Evolutionary conservation across 495 filamentous ascomycete genomes (phyloP), one percentile per base, ranked within the genome.

Genomic region (Penicillium lagena): DNA sequence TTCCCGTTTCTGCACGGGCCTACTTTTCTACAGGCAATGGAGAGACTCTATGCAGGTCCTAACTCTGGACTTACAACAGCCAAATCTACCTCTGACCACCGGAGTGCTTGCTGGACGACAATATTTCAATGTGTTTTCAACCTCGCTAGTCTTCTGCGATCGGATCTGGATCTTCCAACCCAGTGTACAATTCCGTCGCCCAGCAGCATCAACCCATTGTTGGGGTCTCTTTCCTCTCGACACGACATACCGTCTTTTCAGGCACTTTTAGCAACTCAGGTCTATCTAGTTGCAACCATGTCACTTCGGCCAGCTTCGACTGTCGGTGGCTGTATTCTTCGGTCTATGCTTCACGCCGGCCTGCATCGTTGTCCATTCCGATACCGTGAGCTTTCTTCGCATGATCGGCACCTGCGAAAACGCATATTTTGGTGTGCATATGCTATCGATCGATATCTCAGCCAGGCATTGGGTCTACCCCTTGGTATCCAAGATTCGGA

Each of bases 341-440:
- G 67, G 13, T 68, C 63, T 9, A 64, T 68, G 53, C 52, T 71
- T 13, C 67, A 71, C 43, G 65, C 62, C 0, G 67, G 67, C 14
- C 53, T 68, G 15, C 67, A 71, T 49, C 63, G 67, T 14, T 71
- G 67, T 48, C 67, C 67, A 7, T 71, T 63, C 43, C 63, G 67
- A 1, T 71, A 67, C 48, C 52, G 52, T n/a, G 58, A 68, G 37
- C 60, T 71, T 35, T 64, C 61, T 8, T 62, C 62, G 7, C 65
- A 68, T 51, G 65, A 71, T 36, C 54, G 67, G 12, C 63, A 68
- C 17, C 42, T 71, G 39, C 60, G 67, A 10, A 71, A 71, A 41
- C 56, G 72, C 3, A 63, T 77, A 31, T 77, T 77, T 51, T 77
- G 73, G 73, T 72, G 64, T 41, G 70, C 68, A 0, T 77, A 77